Percentiles rank a stretch among this genome's conserved stretches.
Evolutionary conservation across 1,284 basidiomycete genomes (phyloP).

Genomic region (Sanguinoderma infundibulare): DNA sequence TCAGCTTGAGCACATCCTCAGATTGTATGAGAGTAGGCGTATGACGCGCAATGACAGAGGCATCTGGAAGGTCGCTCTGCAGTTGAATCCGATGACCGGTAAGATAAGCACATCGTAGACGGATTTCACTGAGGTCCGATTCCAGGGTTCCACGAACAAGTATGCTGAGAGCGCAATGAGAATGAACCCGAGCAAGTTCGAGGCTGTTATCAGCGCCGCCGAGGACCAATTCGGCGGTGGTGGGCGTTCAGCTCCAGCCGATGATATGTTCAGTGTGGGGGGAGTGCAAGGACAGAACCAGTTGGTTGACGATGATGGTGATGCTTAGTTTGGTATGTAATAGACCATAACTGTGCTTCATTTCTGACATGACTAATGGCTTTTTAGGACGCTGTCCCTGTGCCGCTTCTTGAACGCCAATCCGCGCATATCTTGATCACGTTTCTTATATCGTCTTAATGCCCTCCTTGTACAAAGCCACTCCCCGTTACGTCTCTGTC

Average conservation of each 20-base stretch:
- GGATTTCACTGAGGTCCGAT: not conserved
- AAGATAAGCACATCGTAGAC: not conserved
- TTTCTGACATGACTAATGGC: too few species aligned
- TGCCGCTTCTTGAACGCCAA: too few species aligned
- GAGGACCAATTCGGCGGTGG: not conserved
- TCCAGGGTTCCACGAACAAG: not conserved
- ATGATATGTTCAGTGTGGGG: not conserved
- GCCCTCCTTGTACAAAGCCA: too few species aligned
- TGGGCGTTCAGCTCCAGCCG: not conserved
- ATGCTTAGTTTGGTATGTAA: too few species aligned
- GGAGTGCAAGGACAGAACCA: not conserved
- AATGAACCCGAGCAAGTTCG: not conserved
- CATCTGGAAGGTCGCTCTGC: not conserved
- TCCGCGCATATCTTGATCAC: too few species aligned
- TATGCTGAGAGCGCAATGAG: not conserved
- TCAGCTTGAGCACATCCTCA: not conserved
- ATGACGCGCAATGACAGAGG: not conserved
- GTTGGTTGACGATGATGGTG: not conserved
- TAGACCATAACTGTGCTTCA: too few species aligned
- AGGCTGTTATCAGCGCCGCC: not conserved
- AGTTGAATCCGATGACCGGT: not conserved
- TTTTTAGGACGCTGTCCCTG: too few species aligned
- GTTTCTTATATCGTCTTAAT: too few species aligned
- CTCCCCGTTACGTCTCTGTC: too few species aligned
- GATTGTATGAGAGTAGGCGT: not conserved